Evolutionary conservation across 768 basidiomycete species (phyloP).

Genomic region (Lentinula edodes): DNA sequence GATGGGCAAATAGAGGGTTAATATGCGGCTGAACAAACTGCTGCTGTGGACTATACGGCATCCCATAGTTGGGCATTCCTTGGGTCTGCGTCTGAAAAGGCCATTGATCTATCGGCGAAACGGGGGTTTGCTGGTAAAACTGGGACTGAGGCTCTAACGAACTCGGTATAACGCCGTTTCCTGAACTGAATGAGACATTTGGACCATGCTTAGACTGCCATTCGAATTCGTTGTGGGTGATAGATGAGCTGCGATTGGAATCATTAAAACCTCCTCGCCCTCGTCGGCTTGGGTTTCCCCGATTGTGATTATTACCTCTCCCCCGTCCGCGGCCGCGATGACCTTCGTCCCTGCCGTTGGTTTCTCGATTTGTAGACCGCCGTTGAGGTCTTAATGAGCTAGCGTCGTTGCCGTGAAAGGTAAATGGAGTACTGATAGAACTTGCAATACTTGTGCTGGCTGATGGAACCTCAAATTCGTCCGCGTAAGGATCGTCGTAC

Average conservation of each 20-base stretch:
- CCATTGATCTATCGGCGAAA: constrained; percentile 4
- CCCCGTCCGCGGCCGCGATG: constrained; percentile 22
- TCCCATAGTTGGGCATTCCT: background rate
- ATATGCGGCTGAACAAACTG: constrained; percentile 70
- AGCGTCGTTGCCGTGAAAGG: background rate
- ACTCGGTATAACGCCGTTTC: background rate
- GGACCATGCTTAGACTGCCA: background rate
- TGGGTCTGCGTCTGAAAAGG: background rate
- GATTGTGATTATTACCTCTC: constrained; percentile 18
- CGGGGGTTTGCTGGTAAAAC: constrained; percentile 1
- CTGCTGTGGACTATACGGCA: constrained; percentile 9
- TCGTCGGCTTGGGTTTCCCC: background rate
- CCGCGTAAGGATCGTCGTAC: constrained; percentile 73
- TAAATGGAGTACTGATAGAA: background rate
- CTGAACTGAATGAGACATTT: background rate
- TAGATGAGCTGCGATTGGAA: background rate
- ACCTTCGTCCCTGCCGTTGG: constrained; percentile 13
- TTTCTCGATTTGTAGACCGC: constrained; percentile 16
- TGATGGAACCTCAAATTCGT: constrained; percentile 30
- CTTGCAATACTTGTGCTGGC: constrained; percentile 5
- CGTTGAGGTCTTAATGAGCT: constrained; percentile 2
- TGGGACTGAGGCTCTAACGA: background rate
- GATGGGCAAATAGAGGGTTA: constrained; percentile 72
- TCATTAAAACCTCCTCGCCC: background rate
- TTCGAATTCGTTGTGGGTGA: background rate